Evolutionary conservation across 768 basidiomycete species (phyloP).

Genomic region (Sistotremastrum suecicum): DNA sequence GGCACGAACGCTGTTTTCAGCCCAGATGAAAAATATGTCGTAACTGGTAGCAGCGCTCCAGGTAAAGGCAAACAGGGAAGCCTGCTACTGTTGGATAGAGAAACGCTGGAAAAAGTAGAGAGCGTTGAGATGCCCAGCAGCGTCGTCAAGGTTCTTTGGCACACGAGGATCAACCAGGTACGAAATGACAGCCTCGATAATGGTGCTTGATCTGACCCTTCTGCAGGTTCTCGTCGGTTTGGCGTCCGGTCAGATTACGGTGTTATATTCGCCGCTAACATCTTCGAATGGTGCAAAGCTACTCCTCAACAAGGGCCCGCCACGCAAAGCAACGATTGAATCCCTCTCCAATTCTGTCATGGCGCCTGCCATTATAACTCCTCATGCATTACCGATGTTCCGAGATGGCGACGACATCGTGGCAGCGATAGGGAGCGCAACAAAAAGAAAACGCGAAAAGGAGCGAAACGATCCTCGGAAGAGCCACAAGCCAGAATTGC

Average conservation of each 20-base stretch:
- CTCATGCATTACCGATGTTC: slow-evolving; percentile 88
- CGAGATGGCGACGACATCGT: slow-evolving; percentile 42
- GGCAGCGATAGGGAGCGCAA: slow-evolving; percentile 50
- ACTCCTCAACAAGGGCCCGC: slow-evolving; percentile 73
- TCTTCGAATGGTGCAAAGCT: slow-evolving; percentile 91
- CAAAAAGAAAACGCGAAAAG: slow-evolving; percentile 83
- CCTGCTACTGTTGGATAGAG: slow-evolving; percentile 60
- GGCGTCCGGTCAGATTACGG: slow-evolving; percentile 76
- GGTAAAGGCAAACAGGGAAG: slow-evolving; percentile 56
- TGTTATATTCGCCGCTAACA: slow-evolving; percentile 83
- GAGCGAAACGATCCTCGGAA: slow-evolving; percentile 82
- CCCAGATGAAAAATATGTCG: slow-evolving; percentile 79
- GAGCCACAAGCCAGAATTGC: slow-evolving; percentile 83
- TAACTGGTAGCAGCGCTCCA: slow-evolving; percentile 68
- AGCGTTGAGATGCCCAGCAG: slow-evolving; percentile 55
- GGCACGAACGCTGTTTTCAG: slow-evolving; percentile 92
- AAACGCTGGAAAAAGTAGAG: slow-evolving; percentile 54
- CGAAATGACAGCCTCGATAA: slow-evolving; percentile 10
- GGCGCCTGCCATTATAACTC: slow-evolving; percentile 81
- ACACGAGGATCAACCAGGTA: slow-evolving; percentile 95
- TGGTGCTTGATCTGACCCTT: slow-evolving; percentile 1
- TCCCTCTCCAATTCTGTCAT: slow-evolving; percentile 81
- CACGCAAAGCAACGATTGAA: slow-evolving; percentile 67
- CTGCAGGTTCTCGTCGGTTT: slow-evolving; percentile 73
- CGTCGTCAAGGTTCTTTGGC: slow-evolving; percentile 89